Evolutionary conservation across 257 asterid genomes (phyloP).

Genomic region (Petunia secreta): DNA sequence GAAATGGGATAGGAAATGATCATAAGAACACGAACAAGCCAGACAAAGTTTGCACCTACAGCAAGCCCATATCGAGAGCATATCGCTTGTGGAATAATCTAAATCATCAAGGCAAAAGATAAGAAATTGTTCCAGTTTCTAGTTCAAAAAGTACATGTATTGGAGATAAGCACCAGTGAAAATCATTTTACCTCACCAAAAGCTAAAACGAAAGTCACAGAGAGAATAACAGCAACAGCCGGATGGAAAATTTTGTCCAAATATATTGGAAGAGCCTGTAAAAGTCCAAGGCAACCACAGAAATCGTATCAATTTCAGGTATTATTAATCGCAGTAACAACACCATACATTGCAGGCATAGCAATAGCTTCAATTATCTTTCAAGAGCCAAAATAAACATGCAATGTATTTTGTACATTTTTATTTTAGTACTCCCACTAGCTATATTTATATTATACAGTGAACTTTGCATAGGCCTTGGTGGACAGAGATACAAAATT

Average conservation of each 20-base stretch:
- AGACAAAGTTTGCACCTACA: constrained; percentile 90
- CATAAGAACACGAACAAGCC: constrained; percentile 95
- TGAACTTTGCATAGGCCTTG: too few species aligned
- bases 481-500: too few species aligned
- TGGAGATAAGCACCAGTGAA: not conserved
- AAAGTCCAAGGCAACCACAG: constrained; percentile 8
- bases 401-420: not conserved
- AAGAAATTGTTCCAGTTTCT: not conserved
- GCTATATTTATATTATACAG: not conserved
- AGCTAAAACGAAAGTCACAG: constrained; percentile 95
- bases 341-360: not conserved
- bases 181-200: constrained; percentile 83
- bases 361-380: too few species aligned
- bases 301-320: not conserved
- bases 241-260: constrained; percentile 94
- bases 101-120: constrained; percentile 31
- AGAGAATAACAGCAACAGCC: constrained; percentile 82
- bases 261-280: constrained; percentile 95
- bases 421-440: not conserved
- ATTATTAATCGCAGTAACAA: not conserved
- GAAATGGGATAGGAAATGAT: constrained; percentile 83
- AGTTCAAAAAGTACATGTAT: constrained; percentile 15
- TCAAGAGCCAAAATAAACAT: not conserved
- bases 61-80: constrained; percentile 94
- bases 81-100: constrained; percentile 96